A percentile compares a stretch with the other conserved stretches of the same genome.
Evolutionary conservation across 768 basidiomycete genomes (phyloP).

Genomic region (Kwoniella dejecticola): DNA sequence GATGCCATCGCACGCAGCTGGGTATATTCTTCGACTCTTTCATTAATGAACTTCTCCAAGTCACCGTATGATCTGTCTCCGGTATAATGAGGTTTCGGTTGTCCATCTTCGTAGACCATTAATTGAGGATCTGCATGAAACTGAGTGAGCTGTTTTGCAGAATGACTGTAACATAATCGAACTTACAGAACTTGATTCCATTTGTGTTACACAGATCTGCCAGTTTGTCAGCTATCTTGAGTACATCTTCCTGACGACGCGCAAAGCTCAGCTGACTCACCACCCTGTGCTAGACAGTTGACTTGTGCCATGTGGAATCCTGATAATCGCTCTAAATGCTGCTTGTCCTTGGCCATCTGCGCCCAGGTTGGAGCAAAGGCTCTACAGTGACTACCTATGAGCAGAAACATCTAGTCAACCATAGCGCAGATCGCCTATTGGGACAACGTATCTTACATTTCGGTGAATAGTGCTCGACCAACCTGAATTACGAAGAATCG

Average conservation of each 20-base stretch:
- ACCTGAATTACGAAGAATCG: conserved; percentile 56
- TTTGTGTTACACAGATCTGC: conserved; percentile 79
- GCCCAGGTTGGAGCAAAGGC: conserved; percentile 82
- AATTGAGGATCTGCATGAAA: conserved; percentile 23
- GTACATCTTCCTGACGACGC: too few species aligned
- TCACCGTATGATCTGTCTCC: conserved; percentile 62
- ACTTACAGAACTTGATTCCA: conserved; percentile 63
- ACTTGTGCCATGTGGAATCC: conserved; percentile 74
- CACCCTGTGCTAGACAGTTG: conserved; percentile 75
- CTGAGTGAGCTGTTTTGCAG: neutral
- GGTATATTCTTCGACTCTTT: conserved; percentile 54
- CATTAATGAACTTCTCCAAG: conserved; percentile 64
- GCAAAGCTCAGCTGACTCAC: conserved; percentile 61
- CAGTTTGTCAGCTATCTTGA: conserved; percentile 4
- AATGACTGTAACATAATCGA: too few species aligned
- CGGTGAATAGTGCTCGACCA: conserved; percentile 86
- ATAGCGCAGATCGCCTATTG: neutral
- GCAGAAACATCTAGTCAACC: neutral
- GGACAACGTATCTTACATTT: conserved; percentile 60
- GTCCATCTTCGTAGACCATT: conserved; percentile 61
- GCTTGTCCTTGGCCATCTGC: conserved; percentile 60
- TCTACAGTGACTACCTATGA: conserved; percentile 65
- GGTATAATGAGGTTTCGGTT: conserved; percentile 64
- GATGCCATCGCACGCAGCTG: conserved; percentile 3
- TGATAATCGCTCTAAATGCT: conserved; percentile 57